Evolutionary conservation across 2,329 filamentous ascomycete species (phyloP).

Genomic region (Colletotrichum truncatum): DNA sequence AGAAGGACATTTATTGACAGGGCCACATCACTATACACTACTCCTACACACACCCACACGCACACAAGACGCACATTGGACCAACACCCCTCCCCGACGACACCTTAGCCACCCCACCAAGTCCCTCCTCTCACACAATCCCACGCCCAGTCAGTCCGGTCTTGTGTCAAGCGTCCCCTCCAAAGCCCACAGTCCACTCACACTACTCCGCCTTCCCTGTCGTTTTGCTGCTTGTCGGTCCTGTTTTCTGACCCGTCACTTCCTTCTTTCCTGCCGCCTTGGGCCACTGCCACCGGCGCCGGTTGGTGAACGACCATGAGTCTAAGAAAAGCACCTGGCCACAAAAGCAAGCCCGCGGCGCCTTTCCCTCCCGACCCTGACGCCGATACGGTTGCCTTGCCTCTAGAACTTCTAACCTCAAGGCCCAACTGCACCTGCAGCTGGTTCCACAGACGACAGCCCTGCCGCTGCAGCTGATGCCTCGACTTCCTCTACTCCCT

Average conservation of each 20-base stretch:
- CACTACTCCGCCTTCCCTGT: conserved; percentile 20
- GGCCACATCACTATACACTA: no score
- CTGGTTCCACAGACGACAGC: conserved; percentile 10
- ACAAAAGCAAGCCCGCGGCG: conserved; percentile 25
- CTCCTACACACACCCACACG: no score
- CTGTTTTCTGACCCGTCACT: conserved; percentile 23
- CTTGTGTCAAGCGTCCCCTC: background rate
- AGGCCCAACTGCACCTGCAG: conserved; percentile 18
- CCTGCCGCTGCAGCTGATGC: conserved; percentile 1
- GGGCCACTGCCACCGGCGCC: conserved; percentile 17
- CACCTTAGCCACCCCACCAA: conserved; percentile 2
- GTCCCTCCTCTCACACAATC: background rate
- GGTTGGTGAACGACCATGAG: conserved; percentile 22
- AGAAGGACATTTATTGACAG: no score
- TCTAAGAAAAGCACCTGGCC: conserved; percentile 24
- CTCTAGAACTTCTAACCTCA: conserved; percentile 20
- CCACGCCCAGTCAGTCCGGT: background rate
- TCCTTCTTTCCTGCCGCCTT: conserved; percentile 16
- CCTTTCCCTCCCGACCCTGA: conserved; percentile 20
- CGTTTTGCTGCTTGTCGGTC: conserved; percentile 7
- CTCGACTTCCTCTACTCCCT: conserved; percentile 7
- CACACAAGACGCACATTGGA: background rate
- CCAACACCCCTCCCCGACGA: background rate
- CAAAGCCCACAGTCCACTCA: conserved; percentile 17
- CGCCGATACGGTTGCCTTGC: conserved; percentile 24